Evolutionary conservation across 108 stramenopile species (phyloP), one percentile per base, ranked within the genome.

Genomic region (Cyclotella cryptica): DNA sequence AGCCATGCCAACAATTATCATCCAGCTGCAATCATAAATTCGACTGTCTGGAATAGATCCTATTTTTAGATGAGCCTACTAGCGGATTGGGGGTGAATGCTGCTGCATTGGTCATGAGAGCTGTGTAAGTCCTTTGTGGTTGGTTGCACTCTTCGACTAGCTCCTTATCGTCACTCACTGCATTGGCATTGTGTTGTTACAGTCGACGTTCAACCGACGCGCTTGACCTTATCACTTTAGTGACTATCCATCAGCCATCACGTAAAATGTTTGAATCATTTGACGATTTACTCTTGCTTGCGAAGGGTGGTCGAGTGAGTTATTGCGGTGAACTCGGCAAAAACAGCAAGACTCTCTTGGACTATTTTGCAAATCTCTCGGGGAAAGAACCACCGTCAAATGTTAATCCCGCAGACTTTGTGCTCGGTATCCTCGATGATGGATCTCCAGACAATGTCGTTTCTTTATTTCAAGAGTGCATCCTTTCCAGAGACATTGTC

Each of bases 221-320:
- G 28, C 42, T 75, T 19, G 76, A 71, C 17, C 70, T 74, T 9
- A 83, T 75, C 43, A 83, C 73, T 17, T 24, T 74, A 3, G 81
- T 61, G 7, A 83, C 81, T 49, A 83, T 83, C 35, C 81, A 83
- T 27, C 81, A 83, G 39, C 81, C 81, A 22, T 77, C 76, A 14
- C 55, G 53, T 43, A 77, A 41, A 14, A 72, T 83, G 40, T 83
- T 83, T 51, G 75, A 77, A 30, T 21, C 40, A n/a, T 83, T 83
- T 42, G 81, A 83, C 42, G 81, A 83, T 46, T 27, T 83, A 24
- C 47, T 83, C 0, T 54, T 83, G 51, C 72, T 83, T 40, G 53
- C 72, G 10, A 77, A 77, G 42, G 81, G 81, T 4, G 81, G 81
- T 24, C 49, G 64, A 58, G 61, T 83, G 49, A 60, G 58, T 7